Conservation (phyloP, 352 stramenopile genomes). For the Phytophthora tentaculata region DNA sequence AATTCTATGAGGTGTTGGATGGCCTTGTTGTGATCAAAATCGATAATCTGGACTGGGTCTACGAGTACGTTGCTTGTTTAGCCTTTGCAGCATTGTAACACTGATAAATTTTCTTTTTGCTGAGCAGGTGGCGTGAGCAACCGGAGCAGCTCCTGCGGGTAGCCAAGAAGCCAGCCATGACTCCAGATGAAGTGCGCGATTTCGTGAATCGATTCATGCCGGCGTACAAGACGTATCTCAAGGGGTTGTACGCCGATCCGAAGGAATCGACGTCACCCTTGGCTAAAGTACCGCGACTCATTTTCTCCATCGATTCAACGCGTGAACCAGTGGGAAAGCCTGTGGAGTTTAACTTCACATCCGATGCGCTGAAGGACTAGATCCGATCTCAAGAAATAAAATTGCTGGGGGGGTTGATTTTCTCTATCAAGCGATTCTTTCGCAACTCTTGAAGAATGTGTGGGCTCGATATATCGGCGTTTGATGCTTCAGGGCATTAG, state of each 20-base stretch:
- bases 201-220: conserved; percentile 92
- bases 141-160: conserved; percentile 71
- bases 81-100: not conserved
- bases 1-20: conserved; percentile 73
- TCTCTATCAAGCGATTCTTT: too few relatives aligned
- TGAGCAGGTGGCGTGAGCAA: conserved; percentile 79
- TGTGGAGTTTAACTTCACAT: conserved; percentile 63
- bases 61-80: conserved; percentile 57
- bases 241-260: conserved; percentile 58
- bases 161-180: conserved; percentile 68
- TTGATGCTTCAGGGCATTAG: too few relatives aligned
- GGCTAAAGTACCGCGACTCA: conserved; percentile 49
- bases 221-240: conserved; percentile 76
- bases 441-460: too few relatives aligned
- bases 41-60: conserved; percentile 78
- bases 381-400: not conserved
- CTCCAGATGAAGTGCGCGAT: conserved; percentile 68
- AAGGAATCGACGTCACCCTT: conserved; percentile 29
- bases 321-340: conserved; percentile 46
- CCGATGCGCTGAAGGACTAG: conserved; percentile 36
- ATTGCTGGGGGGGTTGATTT: too few relatives aligned
- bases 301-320: conserved; percentile 59
- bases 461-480: too few relatives aligned
- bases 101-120: conserved; percentile 9
- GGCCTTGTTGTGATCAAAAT: conserved; percentile 81